Evolutionary conservation across 2,329 filamentous ascomycete genomes (phyloP).

Genomic region (Sarocladium oryzae): DNA sequence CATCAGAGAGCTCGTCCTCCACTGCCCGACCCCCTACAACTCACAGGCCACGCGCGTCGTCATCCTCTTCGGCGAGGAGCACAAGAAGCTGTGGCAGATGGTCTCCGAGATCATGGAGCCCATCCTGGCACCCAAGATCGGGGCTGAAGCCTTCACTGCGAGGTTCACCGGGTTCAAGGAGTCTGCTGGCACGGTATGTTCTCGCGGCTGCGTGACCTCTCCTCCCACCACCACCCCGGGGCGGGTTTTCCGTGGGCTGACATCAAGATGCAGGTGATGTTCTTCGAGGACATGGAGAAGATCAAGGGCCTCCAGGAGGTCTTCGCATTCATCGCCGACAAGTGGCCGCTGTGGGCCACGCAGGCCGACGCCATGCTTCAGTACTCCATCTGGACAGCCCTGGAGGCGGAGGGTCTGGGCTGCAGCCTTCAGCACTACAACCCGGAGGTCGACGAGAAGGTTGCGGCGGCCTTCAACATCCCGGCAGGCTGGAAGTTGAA

Average conservation of each 20-base stretch:
- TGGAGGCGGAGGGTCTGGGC: conserved; percentile 58
- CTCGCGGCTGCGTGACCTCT: no score
- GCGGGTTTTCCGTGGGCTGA: no score
- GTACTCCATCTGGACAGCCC: conserved; percentile 55
- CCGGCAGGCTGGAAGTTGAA: conserved; percentile 53
- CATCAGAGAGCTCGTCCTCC: conserved; percentile 37
- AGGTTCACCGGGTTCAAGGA: conserved; percentile 35
- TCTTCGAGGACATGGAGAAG: conserved; percentile 56
- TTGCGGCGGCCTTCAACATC: conserved; percentile 46
- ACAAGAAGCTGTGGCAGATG: conserved; percentile 61
- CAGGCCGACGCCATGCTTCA: conserved; percentile 63
- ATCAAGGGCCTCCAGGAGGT: conserved; percentile 4
- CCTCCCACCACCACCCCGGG: no score
- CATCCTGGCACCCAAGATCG: conserved; percentile 29
- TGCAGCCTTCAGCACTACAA: conserved; percentile 66
- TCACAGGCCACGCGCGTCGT: conserved; percentile 58
- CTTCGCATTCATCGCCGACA: conserved; percentile 52
- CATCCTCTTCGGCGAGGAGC: conserved; percentile 56
- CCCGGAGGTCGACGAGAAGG: conserved; percentile 54
- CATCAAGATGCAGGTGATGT: conserved; percentile 42
- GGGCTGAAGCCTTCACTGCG: conserved; percentile 5
- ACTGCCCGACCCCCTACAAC: conserved; percentile 62
- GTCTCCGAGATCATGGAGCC: conserved; percentile 47
- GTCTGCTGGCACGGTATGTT: conserved; percentile 38
- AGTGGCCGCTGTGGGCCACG: conserved; percentile 55